Evolutionary conservation across 2,329 filamentous ascomycete genomes (phyloP).

Genomic region (Remersonia thermophila): DNA sequence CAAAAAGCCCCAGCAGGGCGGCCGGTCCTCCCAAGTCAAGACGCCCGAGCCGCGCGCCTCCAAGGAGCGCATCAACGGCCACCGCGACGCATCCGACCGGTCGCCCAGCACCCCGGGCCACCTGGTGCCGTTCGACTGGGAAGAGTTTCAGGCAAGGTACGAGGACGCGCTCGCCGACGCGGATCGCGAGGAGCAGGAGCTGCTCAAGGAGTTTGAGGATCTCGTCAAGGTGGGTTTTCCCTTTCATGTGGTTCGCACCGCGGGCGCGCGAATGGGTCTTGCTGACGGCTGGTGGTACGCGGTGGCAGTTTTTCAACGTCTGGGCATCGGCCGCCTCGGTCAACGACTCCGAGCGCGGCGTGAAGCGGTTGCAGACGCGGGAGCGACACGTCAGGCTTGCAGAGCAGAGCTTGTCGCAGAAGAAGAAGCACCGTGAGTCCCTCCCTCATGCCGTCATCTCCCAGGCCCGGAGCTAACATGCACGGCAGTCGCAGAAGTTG

Average conservation of each 20-base stretch:
- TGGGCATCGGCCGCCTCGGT: constrained; percentile 64
- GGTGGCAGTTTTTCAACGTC: constrained; percentile 61
- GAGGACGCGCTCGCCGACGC: constrained; percentile 51
- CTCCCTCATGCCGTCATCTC: background rate
- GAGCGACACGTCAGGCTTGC: constrained; percentile 62
- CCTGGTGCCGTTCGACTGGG: constrained; percentile 59
- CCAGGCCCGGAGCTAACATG: constrained; percentile 11
- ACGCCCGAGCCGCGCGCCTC: constrained; percentile 19
- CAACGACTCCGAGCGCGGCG: constrained; percentile 64
- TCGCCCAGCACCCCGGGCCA: constrained; percentile 38
- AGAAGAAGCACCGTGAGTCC: constrained; percentile 66
- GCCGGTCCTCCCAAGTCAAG: constrained; percentile 13
- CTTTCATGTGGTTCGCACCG: too few relatives aligned
- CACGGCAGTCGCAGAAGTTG: constrained; percentile 39
- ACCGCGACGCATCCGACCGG: constrained; percentile 12
- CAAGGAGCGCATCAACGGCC: constrained; percentile 16
- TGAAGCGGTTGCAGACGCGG: constrained; percentile 70
- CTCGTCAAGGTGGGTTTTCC: constrained; percentile 46
- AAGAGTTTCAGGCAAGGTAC: constrained; percentile 60
- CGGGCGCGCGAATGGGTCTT: too few relatives aligned
- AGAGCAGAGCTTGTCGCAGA: constrained; percentile 59
- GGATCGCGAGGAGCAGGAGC: constrained; percentile 48
- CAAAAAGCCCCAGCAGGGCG: constrained; percentile 5
- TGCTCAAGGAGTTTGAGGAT: constrained; percentile 54
- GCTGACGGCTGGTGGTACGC: too few relatives aligned